Conservation (phyloP, 345 rosid genomes). For the Eucalyptus pumila region DNA sequence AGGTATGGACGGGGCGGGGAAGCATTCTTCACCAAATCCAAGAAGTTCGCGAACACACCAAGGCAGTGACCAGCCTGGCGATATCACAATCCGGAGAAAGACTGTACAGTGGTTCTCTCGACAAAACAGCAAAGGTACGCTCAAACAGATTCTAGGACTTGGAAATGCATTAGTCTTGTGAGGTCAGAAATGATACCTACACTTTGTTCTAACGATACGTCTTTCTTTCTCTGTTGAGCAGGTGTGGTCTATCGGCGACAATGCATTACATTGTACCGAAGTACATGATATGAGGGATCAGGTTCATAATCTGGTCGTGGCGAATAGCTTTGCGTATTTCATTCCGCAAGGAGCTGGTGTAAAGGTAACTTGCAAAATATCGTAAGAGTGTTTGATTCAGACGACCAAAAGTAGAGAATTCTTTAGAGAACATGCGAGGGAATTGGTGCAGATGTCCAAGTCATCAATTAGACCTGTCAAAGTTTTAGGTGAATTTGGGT, state of each 20-base stretch:
- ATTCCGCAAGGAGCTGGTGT: conserved; percentile 63
- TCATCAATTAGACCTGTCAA: not conserved
- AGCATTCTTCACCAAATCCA: conserved; percentile 55
- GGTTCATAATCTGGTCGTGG: conserved; percentile 39
- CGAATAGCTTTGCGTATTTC: conserved; percentile 40
- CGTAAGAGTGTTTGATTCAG: not conserved
- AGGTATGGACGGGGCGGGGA: conserved; percentile 66
- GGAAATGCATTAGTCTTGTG: not conserved
- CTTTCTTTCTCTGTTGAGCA: not conserved
- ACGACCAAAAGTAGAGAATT: not conserved
- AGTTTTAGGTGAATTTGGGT: not conserved
- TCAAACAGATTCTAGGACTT: not conserved
- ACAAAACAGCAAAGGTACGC: conserved; percentile 42
- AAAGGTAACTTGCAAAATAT: conserved; percentile 22
- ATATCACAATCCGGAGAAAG: conserved; percentile 36
- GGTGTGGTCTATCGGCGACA: conserved; percentile 44
- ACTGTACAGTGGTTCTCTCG: conserved; percentile 58
- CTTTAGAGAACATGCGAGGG: not conserved
- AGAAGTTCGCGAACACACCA: conserved; percentile 43
- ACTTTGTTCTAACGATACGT: not conserved
- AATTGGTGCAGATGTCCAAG: not conserved
- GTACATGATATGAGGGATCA: conserved; percentile 62
- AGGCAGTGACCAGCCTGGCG: conserved; percentile 53
- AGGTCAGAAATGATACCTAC: not conserved
- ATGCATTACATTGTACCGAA: conserved; percentile 26